Conservation (phyloP, 371 early-diverging fungal genomes). For the Apophysomyces trapeziformis region DNA sequence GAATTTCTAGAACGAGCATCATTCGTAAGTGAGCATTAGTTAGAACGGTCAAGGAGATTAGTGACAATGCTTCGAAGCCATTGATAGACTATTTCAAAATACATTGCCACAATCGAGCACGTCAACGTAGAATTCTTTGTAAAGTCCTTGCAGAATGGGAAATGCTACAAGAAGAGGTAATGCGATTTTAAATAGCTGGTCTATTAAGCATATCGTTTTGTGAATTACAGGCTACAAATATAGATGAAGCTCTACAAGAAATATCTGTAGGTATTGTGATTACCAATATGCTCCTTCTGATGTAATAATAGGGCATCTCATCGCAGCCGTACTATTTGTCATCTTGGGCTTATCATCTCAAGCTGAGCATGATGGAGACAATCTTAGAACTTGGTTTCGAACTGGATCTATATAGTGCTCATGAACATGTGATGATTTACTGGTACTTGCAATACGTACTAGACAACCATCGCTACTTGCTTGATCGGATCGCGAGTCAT, state of each 20-base stretch:
- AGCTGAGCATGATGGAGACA: slow-evolving; percentile 64
- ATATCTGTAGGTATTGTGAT: slow-evolving; percentile 15
- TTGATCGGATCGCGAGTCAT: slow-evolving; percentile 36
- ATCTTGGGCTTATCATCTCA: slow-evolving; percentile 76
- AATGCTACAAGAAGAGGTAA: slow-evolving; percentile 61
- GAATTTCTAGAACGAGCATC: slow-evolving; percentile 42
- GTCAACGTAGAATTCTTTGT: slow-evolving; percentile 66
- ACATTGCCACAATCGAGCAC: slow-evolving; percentile 72
- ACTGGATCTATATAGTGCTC: slow-evolving; percentile 67
- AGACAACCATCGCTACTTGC: slow-evolving; percentile 36
- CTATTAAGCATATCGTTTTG: background rate
- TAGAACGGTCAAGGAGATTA: background rate
- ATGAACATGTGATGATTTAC: slow-evolving; percentile 72
- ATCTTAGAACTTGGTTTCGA: slow-evolving; percentile 71
- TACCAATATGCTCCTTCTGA: background rate
- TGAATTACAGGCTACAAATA: slow-evolving; percentile 27
- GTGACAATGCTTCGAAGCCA: slow-evolving; percentile 31
- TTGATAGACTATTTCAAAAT: slow-evolving; percentile 65
- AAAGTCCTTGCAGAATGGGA: slow-evolving; percentile 74
- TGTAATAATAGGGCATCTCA: slow-evolving; percentile 7
- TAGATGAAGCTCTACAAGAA: slow-evolving; percentile 36
- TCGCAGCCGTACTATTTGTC: slow-evolving; percentile 64
- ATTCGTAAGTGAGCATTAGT: slow-evolving; percentile 23
- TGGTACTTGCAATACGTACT: slow-evolving; percentile 49
- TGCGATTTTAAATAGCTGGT: background rate